Conservation (phyloP, 805 yeast genomes). For the Hyphopichia homilentoma region DNA sequence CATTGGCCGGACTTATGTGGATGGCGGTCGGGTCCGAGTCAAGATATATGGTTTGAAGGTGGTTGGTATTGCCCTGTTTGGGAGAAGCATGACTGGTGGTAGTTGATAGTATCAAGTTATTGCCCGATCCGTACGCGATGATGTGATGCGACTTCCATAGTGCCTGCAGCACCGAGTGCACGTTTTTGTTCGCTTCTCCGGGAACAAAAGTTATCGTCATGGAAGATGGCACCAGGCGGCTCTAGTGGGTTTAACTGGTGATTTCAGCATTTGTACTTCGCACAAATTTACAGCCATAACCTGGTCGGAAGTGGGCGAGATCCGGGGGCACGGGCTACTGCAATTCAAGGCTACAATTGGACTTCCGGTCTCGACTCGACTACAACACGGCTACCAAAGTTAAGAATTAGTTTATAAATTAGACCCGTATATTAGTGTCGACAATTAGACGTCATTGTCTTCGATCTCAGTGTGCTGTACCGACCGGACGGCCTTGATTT, state of each 20-base stretch:
- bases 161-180: conserved; percentile 53
- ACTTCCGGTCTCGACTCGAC: too few species aligned
- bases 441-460: neutral
- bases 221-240: conserved; percentile 1
- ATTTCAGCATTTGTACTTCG: too few species aligned
- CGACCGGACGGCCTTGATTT: conserved; percentile 23
- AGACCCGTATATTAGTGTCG: neutral
- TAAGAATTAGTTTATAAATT: too few species aligned
- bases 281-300: too few species aligned
- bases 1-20: conserved; percentile 58
- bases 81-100: conserved; percentile 9
- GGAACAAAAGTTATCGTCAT: conserved; percentile 76
- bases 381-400: too few species aligned
- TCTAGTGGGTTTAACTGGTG: too few species aligned
- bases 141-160: conserved; percentile 65
- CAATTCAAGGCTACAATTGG: too few species aligned
- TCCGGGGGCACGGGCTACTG: too few species aligned
- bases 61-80: conserved; percentile 12
- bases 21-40: conserved; percentile 64
- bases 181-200: conserved; percentile 70
- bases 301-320: too few species aligned
- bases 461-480: conserved; percentile 1
- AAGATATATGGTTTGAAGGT: conserved; percentile 75
- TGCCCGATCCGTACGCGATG: conserved; percentile 81
- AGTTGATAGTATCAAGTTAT: conserved; percentile 59